phyloP scores from a whole-genome alignment of 441 rosid species.

The Metrosideros polymorpha region DNA sequence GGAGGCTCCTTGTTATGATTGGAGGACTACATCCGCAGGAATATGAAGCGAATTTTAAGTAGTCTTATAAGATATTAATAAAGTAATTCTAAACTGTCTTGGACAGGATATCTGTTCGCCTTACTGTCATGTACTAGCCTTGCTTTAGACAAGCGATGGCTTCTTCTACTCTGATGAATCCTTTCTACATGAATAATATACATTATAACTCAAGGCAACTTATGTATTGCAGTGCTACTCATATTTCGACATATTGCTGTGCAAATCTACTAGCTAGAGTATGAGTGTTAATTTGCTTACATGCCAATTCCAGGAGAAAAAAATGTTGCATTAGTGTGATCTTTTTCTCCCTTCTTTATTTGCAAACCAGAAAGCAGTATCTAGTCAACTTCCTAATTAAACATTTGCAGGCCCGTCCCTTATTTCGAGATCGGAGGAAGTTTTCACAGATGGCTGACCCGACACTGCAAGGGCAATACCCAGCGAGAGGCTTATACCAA shows the following conservation, averaged over 20 bases:
- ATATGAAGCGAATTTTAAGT: neutral
- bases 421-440: slow-evolving; percentile 82
- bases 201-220: neutral
- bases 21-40: neutral
- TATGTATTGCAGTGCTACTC: neutral
- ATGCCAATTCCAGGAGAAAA: neutral
- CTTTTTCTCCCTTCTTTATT: neutral
- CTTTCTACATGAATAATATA: neutral
- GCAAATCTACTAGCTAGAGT: neutral
- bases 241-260: neutral
- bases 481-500: slow-evolving; percentile 80
- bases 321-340: neutral
- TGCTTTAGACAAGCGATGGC: neutral
- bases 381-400: neutral
- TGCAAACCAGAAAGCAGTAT: neutral
- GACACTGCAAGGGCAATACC: slow-evolving; percentile 74
- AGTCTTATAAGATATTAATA: neutral
- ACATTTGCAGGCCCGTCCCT: slow-evolving; percentile 64
- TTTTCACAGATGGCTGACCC: slow-evolving; percentile 94
- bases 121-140: neutral
- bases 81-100: neutral
- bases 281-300: neutral
- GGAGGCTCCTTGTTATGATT: neutral
- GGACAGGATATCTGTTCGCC: neutral
- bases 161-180: neutral